A percentile compares a stretch with the other conserved stretches of the same genome.
These are phyloP conservation scores for Penicillium bialowiezense DNA, from an alignment of 495 filamentous ascomycete species.

Conservation along the genomic window DNA sequence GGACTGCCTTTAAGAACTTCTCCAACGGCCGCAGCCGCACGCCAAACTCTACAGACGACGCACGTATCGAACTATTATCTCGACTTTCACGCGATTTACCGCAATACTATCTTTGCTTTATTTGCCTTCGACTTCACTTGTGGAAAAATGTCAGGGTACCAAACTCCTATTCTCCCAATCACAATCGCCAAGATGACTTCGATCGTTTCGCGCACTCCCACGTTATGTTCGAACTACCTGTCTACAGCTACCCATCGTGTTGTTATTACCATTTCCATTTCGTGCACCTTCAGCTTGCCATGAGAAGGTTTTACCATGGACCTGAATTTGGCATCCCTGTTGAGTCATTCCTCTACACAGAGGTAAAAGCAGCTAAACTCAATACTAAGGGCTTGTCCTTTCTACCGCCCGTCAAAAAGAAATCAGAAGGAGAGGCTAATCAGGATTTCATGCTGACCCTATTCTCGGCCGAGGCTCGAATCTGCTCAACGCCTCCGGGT, in stretches of 20 bases:
- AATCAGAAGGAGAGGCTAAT: neutral
- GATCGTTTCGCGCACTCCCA: too few relatives aligned
- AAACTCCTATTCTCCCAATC: neutral
- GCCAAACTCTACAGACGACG: neutral
- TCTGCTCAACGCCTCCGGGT: neutral
- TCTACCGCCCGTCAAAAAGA: neutral
- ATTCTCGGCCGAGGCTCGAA: constrained; percentile 4
- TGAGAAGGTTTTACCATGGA: constrained; percentile 7
- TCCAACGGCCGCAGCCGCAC: neutral
- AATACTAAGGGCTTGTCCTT: neutral
- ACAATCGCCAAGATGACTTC: neutral
- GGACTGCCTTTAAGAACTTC: neutral
- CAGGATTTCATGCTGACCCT: neutral
- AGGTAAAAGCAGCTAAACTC: neutral
- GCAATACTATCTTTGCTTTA: constrained; percentile 1
- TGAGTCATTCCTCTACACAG: neutral
- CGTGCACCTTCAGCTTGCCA: constrained; percentile 5
- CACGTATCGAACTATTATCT: neutral
- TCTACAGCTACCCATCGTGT: neutral
- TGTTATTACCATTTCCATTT: neutral
- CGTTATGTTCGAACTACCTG: neutral
- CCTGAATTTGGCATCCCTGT: neutral
- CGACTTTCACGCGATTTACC: constrained; percentile 3
- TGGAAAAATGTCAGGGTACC: neutral
- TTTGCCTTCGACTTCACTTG: constrained; percentile 1